Base-by-base conservation (phyloP, 306 rosid genomes). In the Psophocarpus tetragonolobus region DNA sequence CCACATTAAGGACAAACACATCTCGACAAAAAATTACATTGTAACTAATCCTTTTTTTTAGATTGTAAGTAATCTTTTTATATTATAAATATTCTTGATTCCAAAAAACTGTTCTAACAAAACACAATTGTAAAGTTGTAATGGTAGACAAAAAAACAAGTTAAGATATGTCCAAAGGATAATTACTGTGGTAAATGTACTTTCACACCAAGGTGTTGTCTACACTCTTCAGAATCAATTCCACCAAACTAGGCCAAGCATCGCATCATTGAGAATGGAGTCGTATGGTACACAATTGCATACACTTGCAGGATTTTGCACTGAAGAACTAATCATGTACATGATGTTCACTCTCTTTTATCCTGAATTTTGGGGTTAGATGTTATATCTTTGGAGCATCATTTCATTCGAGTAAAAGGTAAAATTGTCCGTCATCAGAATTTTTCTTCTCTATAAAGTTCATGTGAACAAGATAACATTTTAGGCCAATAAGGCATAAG, bases 221-320 rank as follows among this genome's bases (percentile, higher is more conserved):
- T n/a, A n/a, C 42, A 24, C 57, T 20, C 58, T 73, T 7, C 57
- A 57, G 21, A 57, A 63, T 75, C 72, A 47, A 62, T 47, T 66
- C 67, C 32, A 11, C 57, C 67, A 24, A 51, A 51, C 56, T 35
- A 9, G 21, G 81, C 41, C 41, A n/a, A 33, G 50, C 54, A 76
- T 76, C 20, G 8, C 33, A 75, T 33, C 65, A 64, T 50, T 24
- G 8, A 64, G 50, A 39, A 62, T 75, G 63, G 61, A 68, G 21
- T 36, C 32, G 21, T 66, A 41, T 66, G 68, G 26, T 5, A 21
- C 70, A 57, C 70, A 78, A 29, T 45, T 29, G 27, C 75, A 68
- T 69, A 33, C 56, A 64, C 29, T 45, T 6, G 72, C 62, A 11
- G 15, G 29, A 15, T 33, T 64, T 50, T 64, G 26, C 81, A 53